These are phyloP conservation scores for Fusarium pininemorale DNA, from an alignment of 2,329 filamentous ascomycete genomes.

Conservation along the genomic window DNA sequence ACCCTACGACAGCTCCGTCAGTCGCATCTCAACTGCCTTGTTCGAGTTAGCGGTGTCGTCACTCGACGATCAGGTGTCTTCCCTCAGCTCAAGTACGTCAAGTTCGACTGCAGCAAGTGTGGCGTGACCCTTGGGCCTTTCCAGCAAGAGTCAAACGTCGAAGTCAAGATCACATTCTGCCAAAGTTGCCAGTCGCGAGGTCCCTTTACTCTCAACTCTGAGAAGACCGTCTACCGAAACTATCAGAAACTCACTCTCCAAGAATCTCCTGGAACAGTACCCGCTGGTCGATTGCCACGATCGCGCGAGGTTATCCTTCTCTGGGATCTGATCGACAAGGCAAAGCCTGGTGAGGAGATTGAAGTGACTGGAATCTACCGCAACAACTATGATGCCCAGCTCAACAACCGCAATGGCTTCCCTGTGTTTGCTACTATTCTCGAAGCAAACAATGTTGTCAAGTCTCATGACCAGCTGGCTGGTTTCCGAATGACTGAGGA, in stretches of 20 bases:
- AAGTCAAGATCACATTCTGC: slow-evolving; percentile 96
- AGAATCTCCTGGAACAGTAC: slow-evolving; percentile 96
- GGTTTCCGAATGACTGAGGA: slow-evolving; percentile 95
- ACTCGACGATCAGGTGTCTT: slow-evolving; percentile 95
- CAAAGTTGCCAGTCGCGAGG: slow-evolving; percentile 96
- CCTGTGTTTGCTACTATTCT: slow-evolving; percentile 98
- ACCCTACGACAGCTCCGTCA: slow-evolving; percentile 95
- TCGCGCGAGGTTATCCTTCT: slow-evolving; percentile 94
- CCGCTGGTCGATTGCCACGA: slow-evolving; percentile 90
- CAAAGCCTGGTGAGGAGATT: slow-evolving; percentile 97
- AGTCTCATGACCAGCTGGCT: slow-evolving; percentile 95
- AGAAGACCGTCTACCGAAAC: slow-evolving; percentile 98
- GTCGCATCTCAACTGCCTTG: slow-evolving; percentile 93
- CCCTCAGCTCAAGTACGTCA: slow-evolving; percentile 97
- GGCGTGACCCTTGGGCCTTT: slow-evolving; percentile 92
- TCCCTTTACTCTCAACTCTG: slow-evolving; percentile 94
- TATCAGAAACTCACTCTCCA: slow-evolving; percentile 98
- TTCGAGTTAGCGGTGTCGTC: slow-evolving; percentile 93
- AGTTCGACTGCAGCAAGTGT: slow-evolving; percentile 96
- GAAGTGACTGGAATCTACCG: slow-evolving; percentile 97
- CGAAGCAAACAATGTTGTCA: slow-evolving; percentile 96
- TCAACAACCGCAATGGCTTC: slow-evolving; percentile 99
- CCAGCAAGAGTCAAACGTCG: slow-evolving; percentile 95
- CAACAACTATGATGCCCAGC: slow-evolving; percentile 96
- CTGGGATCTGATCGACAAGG: slow-evolving; percentile 95